Evolutionary conservation across 257 asterid species (phyloP).

Genomic region (Marsdenia floribunda): DNA sequence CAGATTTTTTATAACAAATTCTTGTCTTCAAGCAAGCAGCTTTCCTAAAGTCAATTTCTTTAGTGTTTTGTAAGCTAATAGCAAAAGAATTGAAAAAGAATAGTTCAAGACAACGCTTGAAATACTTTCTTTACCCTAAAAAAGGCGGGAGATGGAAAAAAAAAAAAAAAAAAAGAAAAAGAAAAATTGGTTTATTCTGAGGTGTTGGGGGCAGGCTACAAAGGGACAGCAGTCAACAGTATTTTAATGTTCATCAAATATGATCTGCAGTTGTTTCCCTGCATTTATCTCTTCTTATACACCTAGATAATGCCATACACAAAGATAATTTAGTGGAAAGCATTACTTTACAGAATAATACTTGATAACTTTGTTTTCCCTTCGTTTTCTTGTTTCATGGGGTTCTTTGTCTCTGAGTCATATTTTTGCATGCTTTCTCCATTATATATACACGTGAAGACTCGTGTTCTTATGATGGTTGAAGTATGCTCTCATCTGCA

Average conservation of each 20-base stretch:
- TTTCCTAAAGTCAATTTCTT: background rate
- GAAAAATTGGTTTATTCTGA: background rate
- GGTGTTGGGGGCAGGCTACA: too few relatives aligned
- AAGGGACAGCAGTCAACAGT: too few relatives aligned
- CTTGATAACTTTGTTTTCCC: background rate
- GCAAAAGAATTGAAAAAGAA: background rate
- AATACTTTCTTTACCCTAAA: too few relatives aligned
- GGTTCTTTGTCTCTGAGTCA: too few relatives aligned
- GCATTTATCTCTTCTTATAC: background rate
- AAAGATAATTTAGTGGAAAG: background rate
- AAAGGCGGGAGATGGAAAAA: too few relatives aligned
- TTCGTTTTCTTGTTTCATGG: too few relatives aligned
- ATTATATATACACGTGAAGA: too few relatives aligned
- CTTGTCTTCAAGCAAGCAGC: background rate
- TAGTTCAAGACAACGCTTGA: background rate
- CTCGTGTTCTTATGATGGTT: too few relatives aligned
- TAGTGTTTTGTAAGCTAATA: background rate
- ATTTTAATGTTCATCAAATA: too few relatives aligned
- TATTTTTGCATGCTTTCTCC: too few relatives aligned
- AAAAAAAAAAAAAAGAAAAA: too few relatives aligned
- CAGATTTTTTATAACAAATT: background rate
- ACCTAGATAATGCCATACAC: background rate
- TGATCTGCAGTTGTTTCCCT: background rate
- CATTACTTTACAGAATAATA: background rate
- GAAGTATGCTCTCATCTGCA: too few relatives aligned